phyloP scores from a whole-genome alignment of 371 early-diverging fungal species.

The Circinella umbellata region DNA sequence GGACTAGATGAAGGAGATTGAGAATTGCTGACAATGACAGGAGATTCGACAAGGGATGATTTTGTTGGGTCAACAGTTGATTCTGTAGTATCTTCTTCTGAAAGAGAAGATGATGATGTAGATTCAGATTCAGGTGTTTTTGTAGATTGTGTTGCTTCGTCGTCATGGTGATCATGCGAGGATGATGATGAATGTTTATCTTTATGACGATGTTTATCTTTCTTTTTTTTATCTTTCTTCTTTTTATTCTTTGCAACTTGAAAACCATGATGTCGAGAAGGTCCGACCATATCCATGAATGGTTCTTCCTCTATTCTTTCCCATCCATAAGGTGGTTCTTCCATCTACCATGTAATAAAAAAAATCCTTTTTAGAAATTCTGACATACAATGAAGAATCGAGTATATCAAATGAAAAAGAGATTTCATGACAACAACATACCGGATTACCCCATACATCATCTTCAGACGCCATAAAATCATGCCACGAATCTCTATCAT shows the following conservation, averaged over 20 bases:
- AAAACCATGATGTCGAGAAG: background rate
- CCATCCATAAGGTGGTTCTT: background rate
- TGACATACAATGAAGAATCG: too few species aligned
- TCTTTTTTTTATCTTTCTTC: background rate
- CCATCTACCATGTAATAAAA: background rate
- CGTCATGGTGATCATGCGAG: background rate
- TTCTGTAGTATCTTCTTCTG: background rate
- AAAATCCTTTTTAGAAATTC: too few species aligned
- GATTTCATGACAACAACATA: background rate
- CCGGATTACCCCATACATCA: background rate
- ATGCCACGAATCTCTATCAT: background rate
- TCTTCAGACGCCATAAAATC: background rate
- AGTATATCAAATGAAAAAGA: too few species aligned
- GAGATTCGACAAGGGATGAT: background rate
- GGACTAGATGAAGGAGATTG: background rate
- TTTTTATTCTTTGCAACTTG: background rate
- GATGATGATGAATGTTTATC: background rate
- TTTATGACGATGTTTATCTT: background rate
- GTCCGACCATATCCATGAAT: slow-evolving; percentile 2
- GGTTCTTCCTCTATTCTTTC: slow-evolving; percentile 9
- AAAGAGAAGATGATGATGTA: background rate
- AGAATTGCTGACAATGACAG: background rate
- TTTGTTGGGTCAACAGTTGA: background rate
- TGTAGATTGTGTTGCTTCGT: background rate
- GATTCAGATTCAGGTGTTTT: background rate